A percentile compares a stretch with the other conserved stretches of the same genome.
Evolutionary conservation across 768 basidiomycete genomes (phyloP).

Genomic region (Leccinum truebloodii): DNA sequence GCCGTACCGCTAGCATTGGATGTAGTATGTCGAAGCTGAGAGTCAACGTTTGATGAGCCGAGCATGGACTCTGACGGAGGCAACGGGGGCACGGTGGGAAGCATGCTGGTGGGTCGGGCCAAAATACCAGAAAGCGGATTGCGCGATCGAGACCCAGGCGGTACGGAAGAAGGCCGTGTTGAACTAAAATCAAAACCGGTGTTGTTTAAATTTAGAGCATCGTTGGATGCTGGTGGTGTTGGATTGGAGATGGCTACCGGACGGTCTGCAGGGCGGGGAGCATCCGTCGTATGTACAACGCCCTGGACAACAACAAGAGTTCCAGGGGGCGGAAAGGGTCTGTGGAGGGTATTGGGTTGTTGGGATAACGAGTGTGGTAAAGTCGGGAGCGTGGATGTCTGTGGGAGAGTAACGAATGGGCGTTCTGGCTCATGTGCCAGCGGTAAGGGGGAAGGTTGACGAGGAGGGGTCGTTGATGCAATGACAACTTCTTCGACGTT

Average conservation of each 20-base stretch:
- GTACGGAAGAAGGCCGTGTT: slow-evolving; percentile 25
- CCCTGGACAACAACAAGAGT: slow-evolving; percentile 84
- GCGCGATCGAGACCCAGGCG: slow-evolving; percentile 33
- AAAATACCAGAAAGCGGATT: slow-evolving; percentile 41
- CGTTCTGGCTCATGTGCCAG: slow-evolving; percentile 15
- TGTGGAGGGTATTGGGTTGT: slow-evolving; percentile 21
- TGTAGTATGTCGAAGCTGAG: slow-evolving; percentile 6
- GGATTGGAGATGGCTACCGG: slow-evolving; percentile 18
- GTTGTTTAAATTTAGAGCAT: slow-evolving; percentile 8
- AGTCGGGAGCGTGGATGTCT: slow-evolving; percentile 15
- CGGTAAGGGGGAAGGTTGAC: slow-evolving; percentile 14
- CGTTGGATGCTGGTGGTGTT: slow-evolving; percentile 2
- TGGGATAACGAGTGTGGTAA: slow-evolving; percentile 27
- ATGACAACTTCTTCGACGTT: slow-evolving; percentile 27
- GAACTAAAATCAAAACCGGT: slow-evolving; percentile 7
- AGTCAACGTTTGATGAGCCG: slow-evolving; percentile 3
- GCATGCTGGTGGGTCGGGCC: slow-evolving; percentile 38
- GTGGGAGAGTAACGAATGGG: slow-evolving; percentile 13
- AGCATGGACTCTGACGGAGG: slow-evolving; percentile 10
- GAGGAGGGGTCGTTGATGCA: slow-evolving; percentile 16
- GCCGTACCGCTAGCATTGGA: neutral
- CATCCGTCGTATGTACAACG: slow-evolving; percentile 77
- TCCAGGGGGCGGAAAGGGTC: slow-evolving; percentile 70
- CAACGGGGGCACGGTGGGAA: slow-evolving; percentile 18
- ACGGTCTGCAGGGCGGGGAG: slow-evolving; percentile 40